Base-by-base conservation (phyloP, 441 rosid genomes). In the Eutrema salsugineum region DNA sequence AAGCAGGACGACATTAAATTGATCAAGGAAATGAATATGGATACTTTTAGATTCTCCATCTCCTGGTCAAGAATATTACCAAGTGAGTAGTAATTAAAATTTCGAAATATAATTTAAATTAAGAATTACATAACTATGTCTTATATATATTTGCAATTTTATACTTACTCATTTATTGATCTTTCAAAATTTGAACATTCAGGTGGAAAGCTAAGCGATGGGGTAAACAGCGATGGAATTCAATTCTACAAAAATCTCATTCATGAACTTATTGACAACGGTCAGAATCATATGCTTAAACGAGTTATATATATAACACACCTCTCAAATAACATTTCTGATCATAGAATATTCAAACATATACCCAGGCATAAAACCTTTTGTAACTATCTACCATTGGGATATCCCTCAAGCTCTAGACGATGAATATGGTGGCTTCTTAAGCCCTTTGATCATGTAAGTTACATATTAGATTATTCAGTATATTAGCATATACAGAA, bases 401-500 rank as follows among this genome's bases (percentile, higher is more conserved):
- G 88, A 83, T 47, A 51, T 83, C n/a, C 85, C 88, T 35, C 83
- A 83, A 72, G 36, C 65, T 20, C 47, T 83, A 5, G 82, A 83
- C 28, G 81, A 83, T 40, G 86, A 79, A 30, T 85, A 83, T 24
- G 81, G 78, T 36, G 83, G 88, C 1, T 81, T 83, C 43, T 71
- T 83, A 62, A 85, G 81, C 61, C 69, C 73, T 38, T 35, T 20
- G 3, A 48, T 78, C 32, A 78, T 68, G 85, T 84, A 77, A 74
- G 86, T 66, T 3, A n/a, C n/a, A n/a, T n/a, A n/a, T n/a, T n/a
- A n/a, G n/a, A n/a, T n/a, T n/a, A n/a, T n/a, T n/a, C n/a, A n/a
- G n/a, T n/a, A n/a, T n/a, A n/a, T n/a, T n/a, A n/a, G n/a, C n/a
- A n/a, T n/a, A n/a, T n/a, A n/a, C n/a, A n/a, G n/a, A n/a, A n/a